A percentile compares a stretch with the other conserved stretches of the same genome.
These are phyloP conservation scores for Russula foetens DNA, from an alignment of 768 basidiomycete genomes.

Conservation along the genomic window DNA sequence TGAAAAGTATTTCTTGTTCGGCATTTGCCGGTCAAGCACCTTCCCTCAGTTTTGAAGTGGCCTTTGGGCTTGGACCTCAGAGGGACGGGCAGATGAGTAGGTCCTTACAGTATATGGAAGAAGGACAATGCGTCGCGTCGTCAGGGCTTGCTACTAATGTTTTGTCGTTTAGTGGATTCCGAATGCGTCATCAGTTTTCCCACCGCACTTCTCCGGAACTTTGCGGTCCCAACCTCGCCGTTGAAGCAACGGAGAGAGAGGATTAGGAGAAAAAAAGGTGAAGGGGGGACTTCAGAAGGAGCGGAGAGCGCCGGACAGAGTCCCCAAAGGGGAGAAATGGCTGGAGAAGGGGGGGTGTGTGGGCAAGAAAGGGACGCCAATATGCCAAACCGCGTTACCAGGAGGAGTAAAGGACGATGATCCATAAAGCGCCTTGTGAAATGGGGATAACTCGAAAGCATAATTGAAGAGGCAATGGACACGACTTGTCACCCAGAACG, in stretches of 20 bases:
- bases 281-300: background rate
- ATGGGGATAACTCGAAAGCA: background rate
- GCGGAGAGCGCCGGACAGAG: no score
- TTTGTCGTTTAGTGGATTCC: background rate
- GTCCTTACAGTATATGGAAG: no score
- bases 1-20: background rate
- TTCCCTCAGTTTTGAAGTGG: no score
- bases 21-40: background rate
- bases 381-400: constrained; percentile 6
- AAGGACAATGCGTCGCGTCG: no score
- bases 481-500: background rate
- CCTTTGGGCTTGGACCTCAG: no score
- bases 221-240: background rate
- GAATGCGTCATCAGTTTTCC: background rate
- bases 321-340: background rate
- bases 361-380: background rate
- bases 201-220: no score
- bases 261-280: background rate
- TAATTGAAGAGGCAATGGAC: no score
- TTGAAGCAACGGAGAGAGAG: background rate
- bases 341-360: background rate
- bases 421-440: constrained; percentile 1
- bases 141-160: no score
- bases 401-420: constrained; percentile 10
- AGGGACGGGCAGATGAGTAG: no score